These are phyloP conservation scores for Sungouiella blattae DNA, from an alignment of 805 yeast genomes.

Conservation along the genomic window DNA sequence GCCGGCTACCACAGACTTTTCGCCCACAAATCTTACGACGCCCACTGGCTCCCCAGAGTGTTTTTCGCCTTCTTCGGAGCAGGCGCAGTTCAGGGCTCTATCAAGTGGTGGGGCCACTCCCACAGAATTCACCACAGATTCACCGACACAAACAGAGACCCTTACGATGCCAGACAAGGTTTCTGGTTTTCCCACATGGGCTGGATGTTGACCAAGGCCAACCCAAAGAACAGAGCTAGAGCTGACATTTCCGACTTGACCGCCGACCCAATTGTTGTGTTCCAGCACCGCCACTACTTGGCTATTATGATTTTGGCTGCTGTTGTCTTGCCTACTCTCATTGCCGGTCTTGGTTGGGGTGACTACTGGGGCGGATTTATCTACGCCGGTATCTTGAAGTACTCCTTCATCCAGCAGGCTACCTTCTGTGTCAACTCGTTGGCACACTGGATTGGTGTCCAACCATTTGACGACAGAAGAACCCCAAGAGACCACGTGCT, in stretches of 20 bases:
- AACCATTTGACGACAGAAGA: constrained; percentile 84
- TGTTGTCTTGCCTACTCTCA: constrained; percentile 57
- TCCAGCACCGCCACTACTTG: constrained; percentile 78
- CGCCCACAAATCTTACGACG: constrained; percentile 73
- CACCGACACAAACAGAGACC: constrained; percentile 80
- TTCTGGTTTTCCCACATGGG: constrained; percentile 84
- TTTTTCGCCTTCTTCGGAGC: constrained; percentile 78
- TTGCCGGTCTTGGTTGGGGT: constrained; percentile 27
- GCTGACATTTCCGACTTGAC: constrained; percentile 78
- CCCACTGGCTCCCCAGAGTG: constrained; percentile 55
- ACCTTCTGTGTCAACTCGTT: constrained; percentile 83
- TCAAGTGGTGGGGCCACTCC: constrained; percentile 86
- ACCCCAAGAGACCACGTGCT: constrained; percentile 81
- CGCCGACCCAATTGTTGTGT: constrained; percentile 72
- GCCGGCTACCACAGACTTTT: constrained; percentile 82
- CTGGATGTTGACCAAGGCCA: constrained; percentile 79
- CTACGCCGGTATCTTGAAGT: constrained; percentile 71
- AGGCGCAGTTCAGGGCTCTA: constrained; percentile 79
- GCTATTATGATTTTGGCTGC: constrained; percentile 57
- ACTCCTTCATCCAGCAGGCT: constrained; percentile 74
- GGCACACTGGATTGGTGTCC: constrained; percentile 84
- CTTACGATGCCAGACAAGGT: constrained; percentile 81
- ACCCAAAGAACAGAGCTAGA: constrained; percentile 77
- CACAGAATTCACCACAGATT: constrained; percentile 86
- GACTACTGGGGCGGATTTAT: constrained; percentile 66